phyloP scores from a whole-genome alignment of 192 early-diverging fungal species.

The Gonapodya prolifera region DNA sequence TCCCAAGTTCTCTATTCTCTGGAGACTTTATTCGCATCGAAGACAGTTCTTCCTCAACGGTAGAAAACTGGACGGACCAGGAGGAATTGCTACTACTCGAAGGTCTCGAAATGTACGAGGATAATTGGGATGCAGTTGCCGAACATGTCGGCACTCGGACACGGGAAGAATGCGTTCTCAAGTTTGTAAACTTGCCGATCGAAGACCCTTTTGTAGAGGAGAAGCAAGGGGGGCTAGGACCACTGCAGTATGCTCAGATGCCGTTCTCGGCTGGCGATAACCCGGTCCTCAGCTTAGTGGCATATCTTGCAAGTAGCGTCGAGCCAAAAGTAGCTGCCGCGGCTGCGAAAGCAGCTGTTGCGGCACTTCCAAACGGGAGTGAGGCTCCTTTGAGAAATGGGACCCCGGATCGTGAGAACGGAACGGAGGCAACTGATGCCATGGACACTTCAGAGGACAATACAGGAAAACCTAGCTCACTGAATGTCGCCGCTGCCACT shows the following conservation, averaged over 20 bases:
- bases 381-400: constrained; percentile 6
- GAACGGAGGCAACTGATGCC: constrained; percentile 1
- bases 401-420: neutral
- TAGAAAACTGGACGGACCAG: constrained; percentile 64
- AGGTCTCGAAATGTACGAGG: constrained; percentile 84
- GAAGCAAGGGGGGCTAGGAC: constrained; percentile 27
- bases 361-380: constrained; percentile 34
- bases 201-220: constrained; percentile 15
- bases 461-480: constrained; percentile 16
- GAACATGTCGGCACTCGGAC: constrained; percentile 84
- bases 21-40: constrained; percentile 82
- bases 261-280: constrained; percentile 77
- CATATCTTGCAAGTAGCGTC: constrained; percentile 76
- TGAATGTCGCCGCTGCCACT: constrained; percentile 69
- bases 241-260: constrained; percentile 51
- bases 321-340: constrained; percentile 76
- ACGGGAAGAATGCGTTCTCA: constrained; percentile 80
- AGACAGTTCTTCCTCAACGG: constrained; percentile 10
- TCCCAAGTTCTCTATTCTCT: constrained; percentile 64
- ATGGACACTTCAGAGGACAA: constrained; percentile 17
- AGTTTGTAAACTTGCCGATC: constrained; percentile 60
- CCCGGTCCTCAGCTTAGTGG: constrained; percentile 80
- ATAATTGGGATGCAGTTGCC: constrained; percentile 85
- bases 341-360: constrained; percentile 72
- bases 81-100: constrained; percentile 81